Base-by-base conservation (phyloP, 208 protist species). In the Trypanosoma avium region DNA sequence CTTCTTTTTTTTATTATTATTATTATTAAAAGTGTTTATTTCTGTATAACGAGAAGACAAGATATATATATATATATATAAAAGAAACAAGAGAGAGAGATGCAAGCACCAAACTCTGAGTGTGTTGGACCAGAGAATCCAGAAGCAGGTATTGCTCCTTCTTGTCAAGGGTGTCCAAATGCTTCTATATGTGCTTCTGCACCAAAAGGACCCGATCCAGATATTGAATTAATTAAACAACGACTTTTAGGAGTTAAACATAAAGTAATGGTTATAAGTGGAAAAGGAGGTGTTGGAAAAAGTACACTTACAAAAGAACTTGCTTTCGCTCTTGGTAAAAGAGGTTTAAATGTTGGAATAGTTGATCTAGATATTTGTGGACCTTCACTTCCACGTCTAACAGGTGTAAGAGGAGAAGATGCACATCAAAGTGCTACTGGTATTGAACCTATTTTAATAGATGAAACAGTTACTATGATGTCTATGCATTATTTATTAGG, bases 351-450 rank as follows among this genome's bases (percentile, higher is more conserved):
- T 49, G 98, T 99, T 7, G 99, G 97, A n/a, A 79, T 99, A 12
- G 76, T 99, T 6, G 99, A 99, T 75, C 65, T 99, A 17, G 99
- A 99, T 83, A 98, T 99, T 47, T 99, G 98, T 75, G 99, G 99
- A n/a, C 99, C 99, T 15, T 94, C 86, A 26, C 67, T 95, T 48
- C 92, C 92, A 46, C 84, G 90, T 19, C 69, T 97, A 21, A 92
- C 84, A 1, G 92, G 92, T 10, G 84, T 84, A 36, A 84, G 85
- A 10, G 82, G 75, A 42, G 96, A 99, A 74, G 81, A 95, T 70
- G 90, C 97, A 24, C 97, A 97, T 71, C 88, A 89, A 62, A 96
- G 84, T 67, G 75, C 83, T 30, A 70, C 73, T 52, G 97, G 98
- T 4, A 99, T 98, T 81, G 89, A 95, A 62, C 97, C 97, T 17